A percentile compares a stretch with the other conserved stretches of the same genome.
phyloP scores from a whole-genome alignment of 345 rosid species.

The Populus davidiana region DNA sequence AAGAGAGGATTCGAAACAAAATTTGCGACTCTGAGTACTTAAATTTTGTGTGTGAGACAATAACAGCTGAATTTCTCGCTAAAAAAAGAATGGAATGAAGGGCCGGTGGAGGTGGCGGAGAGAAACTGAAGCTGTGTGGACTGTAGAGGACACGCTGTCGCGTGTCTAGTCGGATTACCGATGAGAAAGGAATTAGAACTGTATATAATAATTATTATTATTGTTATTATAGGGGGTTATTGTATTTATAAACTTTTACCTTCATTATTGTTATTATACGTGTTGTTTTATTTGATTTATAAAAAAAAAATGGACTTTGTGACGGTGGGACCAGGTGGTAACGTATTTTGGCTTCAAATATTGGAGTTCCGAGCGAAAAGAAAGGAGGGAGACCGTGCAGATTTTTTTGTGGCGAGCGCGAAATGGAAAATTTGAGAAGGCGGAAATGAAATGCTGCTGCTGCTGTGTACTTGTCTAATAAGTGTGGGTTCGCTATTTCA shows the following conservation, averaged over 20 bases:
- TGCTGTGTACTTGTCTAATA: neutral
- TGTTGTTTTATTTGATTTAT: neutral
- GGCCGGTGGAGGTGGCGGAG: neutral
- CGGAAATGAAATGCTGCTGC: neutral
- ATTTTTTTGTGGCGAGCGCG: slow-evolving; percentile 6
- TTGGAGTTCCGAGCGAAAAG: neutral
- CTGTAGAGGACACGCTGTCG: neutral
- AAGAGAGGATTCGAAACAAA: neutral
- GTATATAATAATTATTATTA: neutral
- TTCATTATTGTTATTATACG: neutral
- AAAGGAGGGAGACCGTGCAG: slow-evolving; percentile 3
- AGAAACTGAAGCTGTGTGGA: neutral
- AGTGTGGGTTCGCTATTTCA: neutral
- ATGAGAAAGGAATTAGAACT: neutral
- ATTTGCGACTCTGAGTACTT: neutral
- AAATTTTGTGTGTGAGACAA: neutral
- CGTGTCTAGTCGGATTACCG: neutral
- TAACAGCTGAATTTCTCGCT: neutral
- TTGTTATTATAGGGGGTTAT: neutral
- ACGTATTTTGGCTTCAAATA: slow-evolving; percentile 19
- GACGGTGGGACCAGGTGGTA: neutral
- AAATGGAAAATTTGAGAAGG: neutral
- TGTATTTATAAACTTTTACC: neutral
- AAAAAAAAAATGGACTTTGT: neutral
- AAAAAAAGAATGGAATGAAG: neutral